Conservation (phyloP, 768 basidiomycete species). For the Tulasnella sp. region DNA sequence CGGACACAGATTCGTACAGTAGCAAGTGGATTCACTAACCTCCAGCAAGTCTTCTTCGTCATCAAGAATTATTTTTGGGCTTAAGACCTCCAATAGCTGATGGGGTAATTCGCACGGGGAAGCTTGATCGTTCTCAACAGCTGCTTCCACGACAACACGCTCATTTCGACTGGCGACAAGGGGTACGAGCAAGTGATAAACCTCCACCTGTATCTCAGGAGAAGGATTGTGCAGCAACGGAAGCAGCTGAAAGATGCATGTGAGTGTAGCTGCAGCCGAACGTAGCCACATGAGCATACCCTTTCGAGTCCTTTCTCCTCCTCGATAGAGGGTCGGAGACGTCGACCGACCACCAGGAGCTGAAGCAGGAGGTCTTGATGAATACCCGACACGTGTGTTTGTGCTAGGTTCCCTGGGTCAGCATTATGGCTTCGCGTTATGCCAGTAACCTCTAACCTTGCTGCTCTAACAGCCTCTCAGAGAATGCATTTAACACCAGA, state of each 20-base stretch:
- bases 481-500: conserved; percentile 44
- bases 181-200: conserved; percentile 57
- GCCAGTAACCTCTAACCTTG: conserved; percentile 33
- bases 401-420: not conserved
- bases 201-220: conserved; percentile 59
- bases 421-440: not conserved
- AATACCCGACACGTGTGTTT: not conserved
- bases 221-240: conserved; percentile 60
- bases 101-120: conserved; percentile 46
- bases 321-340: not conserved
- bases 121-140: conserved; percentile 54
- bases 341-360: not conserved
- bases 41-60: conserved; percentile 30
- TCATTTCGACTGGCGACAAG: conserved; percentile 70
- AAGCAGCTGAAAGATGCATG: conserved; percentile 45
- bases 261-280: not conserved
- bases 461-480: conserved; percentile 44
- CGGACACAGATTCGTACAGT: not conserved
- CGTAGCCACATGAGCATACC: not conserved
- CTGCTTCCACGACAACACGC: conserved; percentile 75
- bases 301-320: not conserved
- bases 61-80: conserved; percentile 27
- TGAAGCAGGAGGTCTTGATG: not conserved
- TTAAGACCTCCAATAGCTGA: conserved; percentile 55
- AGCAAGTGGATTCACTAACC: conserved; percentile 27